Evolutionary conservation across 495 filamentous ascomycete genomes (phyloP).

Genomic region (Hypoxylon fuscum): DNA sequence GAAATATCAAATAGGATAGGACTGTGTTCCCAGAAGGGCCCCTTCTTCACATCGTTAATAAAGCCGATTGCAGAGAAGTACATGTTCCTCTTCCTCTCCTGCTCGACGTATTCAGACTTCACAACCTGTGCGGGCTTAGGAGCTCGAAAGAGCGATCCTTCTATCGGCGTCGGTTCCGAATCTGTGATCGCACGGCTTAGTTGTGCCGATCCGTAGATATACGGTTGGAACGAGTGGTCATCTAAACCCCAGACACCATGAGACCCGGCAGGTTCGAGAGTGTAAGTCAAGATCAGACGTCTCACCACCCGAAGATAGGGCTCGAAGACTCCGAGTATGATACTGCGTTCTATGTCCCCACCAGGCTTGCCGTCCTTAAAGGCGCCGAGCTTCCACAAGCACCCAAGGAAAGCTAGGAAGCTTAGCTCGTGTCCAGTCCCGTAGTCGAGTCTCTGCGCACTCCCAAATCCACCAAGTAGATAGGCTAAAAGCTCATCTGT

Average conservation of each 20-base stretch:
- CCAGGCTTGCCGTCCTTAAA: conserved; percentile 69
- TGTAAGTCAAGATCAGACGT: conserved; percentile 87
- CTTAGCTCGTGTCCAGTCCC: conserved; percentile 96
- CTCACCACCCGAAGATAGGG: conserved; percentile 87
- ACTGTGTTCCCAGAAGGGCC: conserved; percentile 98
- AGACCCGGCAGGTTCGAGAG: conserved; percentile 93
- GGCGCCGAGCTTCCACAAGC: conserved; percentile 87
- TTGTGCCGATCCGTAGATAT: conserved; percentile 95
- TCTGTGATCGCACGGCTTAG: conserved; percentile 75
- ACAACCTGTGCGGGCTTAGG: conserved; percentile 75
- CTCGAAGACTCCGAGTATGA: conserved; percentile 83
- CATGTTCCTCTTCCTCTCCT: conserved; percentile 77
- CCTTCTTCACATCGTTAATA: conserved; percentile 96
- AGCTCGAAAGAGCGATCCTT: conserved; percentile 77
- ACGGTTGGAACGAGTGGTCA: conserved; percentile 96
- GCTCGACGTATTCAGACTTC: conserved; percentile 70
- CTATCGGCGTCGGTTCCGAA: conserved; percentile 69
- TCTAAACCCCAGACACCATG: conserved; percentile 97
- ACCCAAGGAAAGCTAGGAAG: conserved; percentile 89
- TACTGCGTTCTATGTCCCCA: conserved; percentile 69
- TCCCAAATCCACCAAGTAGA: conserved; percentile 87
- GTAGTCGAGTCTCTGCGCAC: conserved; percentile 88
- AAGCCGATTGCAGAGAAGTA: conserved; percentile 99
- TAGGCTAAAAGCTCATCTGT: conserved; percentile 77
- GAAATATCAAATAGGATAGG: conserved; percentile 95